Evolutionary conservation across 495 filamentous ascomycete genomes (phyloP).

Genomic region (Daldinia vernicosa): DNA sequence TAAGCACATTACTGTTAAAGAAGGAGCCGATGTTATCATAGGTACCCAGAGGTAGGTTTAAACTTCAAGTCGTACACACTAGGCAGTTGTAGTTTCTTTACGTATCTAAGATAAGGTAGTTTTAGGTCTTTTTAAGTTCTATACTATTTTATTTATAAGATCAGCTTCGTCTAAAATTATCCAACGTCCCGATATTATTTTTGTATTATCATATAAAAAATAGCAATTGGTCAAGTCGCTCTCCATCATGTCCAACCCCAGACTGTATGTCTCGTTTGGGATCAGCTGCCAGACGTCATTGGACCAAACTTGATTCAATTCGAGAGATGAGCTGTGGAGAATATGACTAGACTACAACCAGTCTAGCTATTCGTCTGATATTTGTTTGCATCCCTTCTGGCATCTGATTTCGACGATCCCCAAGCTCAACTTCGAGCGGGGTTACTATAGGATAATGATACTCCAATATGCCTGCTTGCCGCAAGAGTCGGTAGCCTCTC

Average conservation of each 20-base stretch:
- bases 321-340: conserved; percentile 15
- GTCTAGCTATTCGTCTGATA: conserved; percentile 25
- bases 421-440: conserved; percentile 25
- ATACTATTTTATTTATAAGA: background rate
- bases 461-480: background rate
- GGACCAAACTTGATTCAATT: conserved; percentile 21
- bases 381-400: conserved; percentile 13
- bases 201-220: background rate
- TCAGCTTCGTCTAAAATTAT: background rate
- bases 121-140: background rate
- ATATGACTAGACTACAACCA: conserved; percentile 23
- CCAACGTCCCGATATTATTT: background rate
- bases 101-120: too few relatives aligned
- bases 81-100: too few relatives aligned
- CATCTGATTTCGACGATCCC: conserved; percentile 16
- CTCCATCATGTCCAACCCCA: conserved; percentile 11
- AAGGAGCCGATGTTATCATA: background rate
- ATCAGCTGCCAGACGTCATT: conserved; percentile 35
- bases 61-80: too few relatives aligned
- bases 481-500: background rate
- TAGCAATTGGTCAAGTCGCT: background rate
- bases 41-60: too few relatives aligned
- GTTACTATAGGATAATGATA: conserved; percentile 12
- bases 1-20: background rate
- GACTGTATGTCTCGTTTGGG: conserved; percentile 27